These are phyloP conservation scores for Epichloe coenophiala DNA, from an alignment of 2,329 filamentous ascomycete genomes.

Conservation along the genomic window DNA sequence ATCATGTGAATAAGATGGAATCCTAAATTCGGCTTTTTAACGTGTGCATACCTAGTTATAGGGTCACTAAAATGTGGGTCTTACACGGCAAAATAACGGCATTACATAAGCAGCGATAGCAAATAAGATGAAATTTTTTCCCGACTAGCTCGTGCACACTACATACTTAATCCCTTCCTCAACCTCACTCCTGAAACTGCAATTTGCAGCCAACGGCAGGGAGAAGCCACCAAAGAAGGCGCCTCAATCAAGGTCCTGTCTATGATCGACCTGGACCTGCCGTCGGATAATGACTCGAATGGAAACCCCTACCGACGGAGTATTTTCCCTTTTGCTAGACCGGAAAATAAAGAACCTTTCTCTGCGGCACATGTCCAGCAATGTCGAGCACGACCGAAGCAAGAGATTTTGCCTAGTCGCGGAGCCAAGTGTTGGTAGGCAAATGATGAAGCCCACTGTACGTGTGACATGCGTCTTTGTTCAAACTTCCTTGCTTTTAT, in stretches of 20 bases:
- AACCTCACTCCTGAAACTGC: neutral
- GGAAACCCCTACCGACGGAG: neutral
- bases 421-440: neutral
- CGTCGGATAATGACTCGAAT: neutral
- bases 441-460: too few relatives aligned
- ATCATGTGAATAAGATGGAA: too few relatives aligned
- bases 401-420: neutral
- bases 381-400: neutral
- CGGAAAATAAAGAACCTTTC: too few relatives aligned
- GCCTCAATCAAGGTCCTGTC: neutral
- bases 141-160: too few relatives aligned
- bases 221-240: neutral
- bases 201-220: neutral
- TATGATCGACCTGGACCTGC: neutral
- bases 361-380: neutral
- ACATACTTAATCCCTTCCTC: neutral
- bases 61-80: neutral
- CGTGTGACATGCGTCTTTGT: neutral
- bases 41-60: too few relatives aligned
- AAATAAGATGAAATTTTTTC: neutral
- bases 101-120: constrained; percentile 2
- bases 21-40: too few relatives aligned
- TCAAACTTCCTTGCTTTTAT: too few relatives aligned
- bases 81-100: neutral
- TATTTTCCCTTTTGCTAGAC: neutral